Conservation (phyloP, 2,329 filamentous ascomycete species). For the Botrytis medusae region DNA sequence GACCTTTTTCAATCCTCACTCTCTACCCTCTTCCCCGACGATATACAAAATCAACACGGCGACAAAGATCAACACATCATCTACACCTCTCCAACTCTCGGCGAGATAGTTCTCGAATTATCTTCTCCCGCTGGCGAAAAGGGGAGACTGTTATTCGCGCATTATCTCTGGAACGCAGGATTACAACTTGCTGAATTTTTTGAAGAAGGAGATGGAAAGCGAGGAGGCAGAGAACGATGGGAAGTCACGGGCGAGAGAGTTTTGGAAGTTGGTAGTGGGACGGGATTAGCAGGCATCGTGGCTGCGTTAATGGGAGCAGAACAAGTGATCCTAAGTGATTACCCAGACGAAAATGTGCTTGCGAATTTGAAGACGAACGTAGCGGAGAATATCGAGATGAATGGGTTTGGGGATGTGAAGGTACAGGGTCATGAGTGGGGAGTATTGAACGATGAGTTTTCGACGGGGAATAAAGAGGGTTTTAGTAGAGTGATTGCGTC, state of each 20-base stretch:
- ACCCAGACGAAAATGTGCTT: conserved; percentile 61
- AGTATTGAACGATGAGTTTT: conserved; percentile 41
- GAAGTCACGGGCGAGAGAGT: conserved; percentile 10
- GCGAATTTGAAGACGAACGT: conserved; percentile 60
- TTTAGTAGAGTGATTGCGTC: conserved; percentile 67
- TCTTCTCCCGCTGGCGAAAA: conserved; percentile 39
- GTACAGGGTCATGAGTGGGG: conserved; percentile 68
- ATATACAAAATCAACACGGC: conserved; percentile 61
- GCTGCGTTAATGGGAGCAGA: conserved; percentile 49
- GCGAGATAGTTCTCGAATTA: conserved; percentile 19
- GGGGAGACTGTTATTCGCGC: conserved; percentile 63
- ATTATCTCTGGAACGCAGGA: conserved; percentile 72
- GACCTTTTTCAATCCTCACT: conserved; percentile 60
- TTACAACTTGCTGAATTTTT: conserved; percentile 56
- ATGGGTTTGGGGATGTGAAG: conserved; percentile 41
- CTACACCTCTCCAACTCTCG: conserved; percentile 53
- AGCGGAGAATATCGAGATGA: conserved; percentile 44
- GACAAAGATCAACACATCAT: conserved; percentile 56
- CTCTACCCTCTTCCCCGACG: conserved; percentile 66
- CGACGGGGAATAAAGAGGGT: conserved; percentile 37
- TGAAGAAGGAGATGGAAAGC: conserved; percentile 43
- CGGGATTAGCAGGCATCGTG: conserved; percentile 54
- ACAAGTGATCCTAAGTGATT: conserved; percentile 63
- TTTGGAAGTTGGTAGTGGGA: conserved; percentile 60
- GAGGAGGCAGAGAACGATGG: conserved; percentile 22